These are phyloP conservation scores for Vaccinium myrtillus DNA, from an alignment of 148 eudicot species.

Conservation along the genomic window DNA sequence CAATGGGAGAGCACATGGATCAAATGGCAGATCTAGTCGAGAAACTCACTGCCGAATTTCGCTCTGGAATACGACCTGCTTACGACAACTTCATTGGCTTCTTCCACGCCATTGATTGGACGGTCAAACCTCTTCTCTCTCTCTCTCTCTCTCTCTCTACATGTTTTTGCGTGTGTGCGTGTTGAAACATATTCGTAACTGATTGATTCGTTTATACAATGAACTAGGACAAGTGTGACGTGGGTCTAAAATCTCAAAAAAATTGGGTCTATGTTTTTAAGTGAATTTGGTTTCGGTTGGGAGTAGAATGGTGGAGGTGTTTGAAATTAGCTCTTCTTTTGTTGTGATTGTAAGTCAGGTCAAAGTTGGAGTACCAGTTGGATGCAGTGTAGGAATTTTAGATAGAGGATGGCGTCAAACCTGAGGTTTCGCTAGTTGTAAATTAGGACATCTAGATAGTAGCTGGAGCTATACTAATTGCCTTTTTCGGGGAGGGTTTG, in stretches of 20 bases:
- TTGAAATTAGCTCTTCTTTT: background rate
- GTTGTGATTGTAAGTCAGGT: background rate
- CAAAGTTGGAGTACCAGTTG: background rate
- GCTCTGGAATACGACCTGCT: constrained; percentile 77
- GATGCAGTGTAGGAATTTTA: too few relatives aligned
- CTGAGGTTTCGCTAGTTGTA: background rate
- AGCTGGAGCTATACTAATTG: background rate
- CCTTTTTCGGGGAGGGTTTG: background rate
- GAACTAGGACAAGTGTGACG: background rate
- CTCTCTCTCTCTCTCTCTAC: background rate
- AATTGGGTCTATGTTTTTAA: background rate
- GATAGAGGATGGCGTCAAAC: background rate
- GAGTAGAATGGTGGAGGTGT: background rate
- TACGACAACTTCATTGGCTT: constrained; percentile 76
- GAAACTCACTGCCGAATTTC: constrained; percentile 55
- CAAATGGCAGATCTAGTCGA: constrained; percentile 81
- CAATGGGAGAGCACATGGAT: constrained; percentile 72
- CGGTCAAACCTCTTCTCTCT: constrained; percentile 32
- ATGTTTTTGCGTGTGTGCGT: background rate
- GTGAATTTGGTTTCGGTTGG: background rate
- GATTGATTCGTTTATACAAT: background rate
- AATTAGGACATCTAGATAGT: background rate
- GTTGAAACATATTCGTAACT: background rate
- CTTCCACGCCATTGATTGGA: constrained; percentile 95
- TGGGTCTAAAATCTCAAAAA: background rate